These are phyloP conservation scores for Botrytis aclada DNA, from an alignment of 2,329 filamentous ascomycete genomes.

Conservation along the genomic window DNA sequence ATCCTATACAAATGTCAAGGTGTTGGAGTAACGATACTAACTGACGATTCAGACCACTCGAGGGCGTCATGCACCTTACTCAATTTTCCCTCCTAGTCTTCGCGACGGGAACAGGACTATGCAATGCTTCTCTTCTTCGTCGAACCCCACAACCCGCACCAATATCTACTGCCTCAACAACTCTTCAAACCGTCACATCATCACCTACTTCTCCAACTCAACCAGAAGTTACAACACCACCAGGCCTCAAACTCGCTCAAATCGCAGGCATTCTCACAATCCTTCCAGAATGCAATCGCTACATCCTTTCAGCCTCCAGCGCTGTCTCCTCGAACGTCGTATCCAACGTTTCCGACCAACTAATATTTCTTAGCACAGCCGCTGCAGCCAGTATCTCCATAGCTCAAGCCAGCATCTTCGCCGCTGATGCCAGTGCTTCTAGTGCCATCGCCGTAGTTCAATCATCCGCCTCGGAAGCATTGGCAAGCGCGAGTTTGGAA, in stretches of 20 bases:
- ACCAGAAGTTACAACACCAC: background rate
- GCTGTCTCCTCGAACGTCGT: background rate
- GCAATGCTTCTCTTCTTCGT: slow-evolving; percentile 5
- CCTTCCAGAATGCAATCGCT: background rate
- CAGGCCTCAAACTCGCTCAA: background rate
- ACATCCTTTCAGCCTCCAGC: background rate
- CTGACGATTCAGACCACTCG: background rate
- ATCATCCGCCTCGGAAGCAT: slow-evolving; percentile 6
- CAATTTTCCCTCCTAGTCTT: slow-evolving; percentile 1
- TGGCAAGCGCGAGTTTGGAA: background rate
- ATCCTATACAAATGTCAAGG: background rate
- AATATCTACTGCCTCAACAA: background rate
- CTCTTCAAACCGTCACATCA: background rate
- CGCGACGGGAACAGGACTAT: slow-evolving; percentile 7
- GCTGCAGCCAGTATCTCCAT: background rate
- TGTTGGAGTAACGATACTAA: background rate
- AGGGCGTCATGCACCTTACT: slow-evolving; percentile 10
- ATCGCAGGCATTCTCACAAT: background rate
- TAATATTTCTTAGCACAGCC: background rate
- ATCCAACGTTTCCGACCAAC: background rate
- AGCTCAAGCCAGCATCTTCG: background rate
- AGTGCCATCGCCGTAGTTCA: background rate
- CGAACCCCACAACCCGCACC: background rate
- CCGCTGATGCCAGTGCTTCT: slow-evolving; percentile 1
- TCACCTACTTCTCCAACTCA: background rate